phyloP scores from a whole-genome alignment of 495 filamentous ascomycete species.

The Poronia punctata region DNA sequence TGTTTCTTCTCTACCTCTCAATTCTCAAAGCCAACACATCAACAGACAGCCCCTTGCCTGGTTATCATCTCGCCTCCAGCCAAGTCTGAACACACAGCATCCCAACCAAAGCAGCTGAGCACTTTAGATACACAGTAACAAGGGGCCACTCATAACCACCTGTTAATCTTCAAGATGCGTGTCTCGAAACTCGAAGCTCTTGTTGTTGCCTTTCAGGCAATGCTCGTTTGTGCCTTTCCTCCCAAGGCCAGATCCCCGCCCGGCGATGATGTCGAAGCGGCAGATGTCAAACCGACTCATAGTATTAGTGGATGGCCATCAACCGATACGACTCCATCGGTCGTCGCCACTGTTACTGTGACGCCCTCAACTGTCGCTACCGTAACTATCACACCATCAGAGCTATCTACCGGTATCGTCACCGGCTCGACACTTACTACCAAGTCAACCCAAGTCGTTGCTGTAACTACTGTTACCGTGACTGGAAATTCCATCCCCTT shows the following conservation, averaged over 20 bases:
- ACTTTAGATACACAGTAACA: not conserved
- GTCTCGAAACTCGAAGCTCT: slow-evolving; percentile 1
- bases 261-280: not conserved
- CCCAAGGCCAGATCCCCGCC: not conserved
- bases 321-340: not conserved
- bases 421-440: no score
- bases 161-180: slow-evolving; percentile 5
- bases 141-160: not conserved
- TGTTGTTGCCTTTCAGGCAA: slow-evolving; percentile 4
- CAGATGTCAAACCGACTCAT: not conserved
- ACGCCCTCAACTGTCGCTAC: not conserved
- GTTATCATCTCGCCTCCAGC: not conserved
- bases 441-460: not conserved
- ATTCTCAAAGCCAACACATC: not conserved
- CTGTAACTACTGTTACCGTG: slow-evolving; percentile 8
- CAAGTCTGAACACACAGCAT: slow-evolving; percentile 1
- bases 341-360: not conserved
- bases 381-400: not conserved
- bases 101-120: not conserved
- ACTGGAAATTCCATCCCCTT: slow-evolving; percentile 9
- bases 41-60: not conserved
- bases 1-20: no score
- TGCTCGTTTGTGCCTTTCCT: not conserved
- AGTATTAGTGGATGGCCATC: slow-evolving; percentile 5
- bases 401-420: no score